A percentile compares a stretch with the other conserved stretches of the same genome.
These are phyloP conservation scores for Tephrocybe sp. DNA, from an alignment of 768 basidiomycete genomes.

Conservation along the genomic window DNA sequence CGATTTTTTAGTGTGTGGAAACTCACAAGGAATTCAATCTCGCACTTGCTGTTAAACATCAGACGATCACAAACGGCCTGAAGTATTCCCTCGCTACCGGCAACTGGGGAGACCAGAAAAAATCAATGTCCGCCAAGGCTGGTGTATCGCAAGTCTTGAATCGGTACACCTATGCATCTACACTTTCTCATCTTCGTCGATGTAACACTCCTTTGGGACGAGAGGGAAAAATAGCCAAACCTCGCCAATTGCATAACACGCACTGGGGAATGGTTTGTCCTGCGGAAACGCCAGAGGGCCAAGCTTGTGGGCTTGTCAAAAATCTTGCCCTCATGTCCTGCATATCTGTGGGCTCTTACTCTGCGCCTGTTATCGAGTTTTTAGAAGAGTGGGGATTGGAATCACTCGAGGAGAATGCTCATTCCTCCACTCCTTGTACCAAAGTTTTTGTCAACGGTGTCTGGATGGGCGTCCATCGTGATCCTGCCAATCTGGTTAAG, in stretches of 20 bases:
- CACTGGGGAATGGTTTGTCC: conserved; percentile 99
- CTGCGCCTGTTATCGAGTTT: conserved; percentile 96
- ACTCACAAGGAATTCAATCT: conserved; percentile 94
- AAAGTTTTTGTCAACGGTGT: conserved; percentile 99
- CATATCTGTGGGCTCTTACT: conserved; percentile 95
- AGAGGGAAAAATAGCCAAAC: conserved; percentile 99
- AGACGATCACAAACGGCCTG: conserved; percentile 96
- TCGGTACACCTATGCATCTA: conserved; percentile 98
- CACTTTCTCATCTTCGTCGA: conserved; percentile 94
- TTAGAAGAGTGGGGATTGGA: conserved; percentile 98
- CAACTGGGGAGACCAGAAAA: conserved; percentile 99
- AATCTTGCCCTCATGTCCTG: conserved; percentile 97
- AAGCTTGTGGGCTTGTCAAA: conserved; percentile 98
- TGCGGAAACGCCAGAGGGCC: conserved; percentile 98
- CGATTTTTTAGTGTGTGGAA: conserved; percentile 79
- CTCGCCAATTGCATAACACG: conserved; percentile 97
- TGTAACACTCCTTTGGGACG: conserved; percentile 98
- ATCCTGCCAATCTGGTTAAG: conserved; percentile 88
- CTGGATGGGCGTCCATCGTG: conserved; percentile 98
- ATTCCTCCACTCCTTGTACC: conserved; percentile 79
- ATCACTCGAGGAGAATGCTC: conserved; percentile 90
- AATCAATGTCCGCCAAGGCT: conserved; percentile 96
- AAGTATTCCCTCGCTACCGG: conserved; percentile 98
- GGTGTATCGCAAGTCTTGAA: conserved; percentile 99
- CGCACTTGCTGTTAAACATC: conserved; percentile 89